A percentile compares a stretch with the other conserved stretches of the same genome.
phyloP scores from a whole-genome alignment of 805 yeast genomes.

The Nakazawaea ishiwadae region DNA sequence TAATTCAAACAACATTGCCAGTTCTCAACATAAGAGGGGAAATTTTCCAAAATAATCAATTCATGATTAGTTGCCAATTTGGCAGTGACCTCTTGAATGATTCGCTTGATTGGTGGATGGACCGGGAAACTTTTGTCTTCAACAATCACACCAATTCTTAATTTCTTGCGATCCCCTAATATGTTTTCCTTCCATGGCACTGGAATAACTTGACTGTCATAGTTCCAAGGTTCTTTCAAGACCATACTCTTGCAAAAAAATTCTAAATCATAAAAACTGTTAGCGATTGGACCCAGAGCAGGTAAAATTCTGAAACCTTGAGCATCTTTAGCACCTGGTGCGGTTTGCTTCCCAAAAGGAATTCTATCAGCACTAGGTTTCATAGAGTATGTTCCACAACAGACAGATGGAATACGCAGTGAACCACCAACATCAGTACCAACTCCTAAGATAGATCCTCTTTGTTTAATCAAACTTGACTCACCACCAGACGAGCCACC shows the following conservation, averaged over 20 bases:
- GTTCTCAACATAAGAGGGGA: slow-evolving; percentile 4
- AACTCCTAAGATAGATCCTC: slow-evolving; percentile 31
- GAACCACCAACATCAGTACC: slow-evolving; percentile 57
- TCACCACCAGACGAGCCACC: slow-evolving; percentile 57
- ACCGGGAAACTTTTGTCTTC: slow-evolving; percentile 52
- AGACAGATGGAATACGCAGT: slow-evolving; percentile 57
- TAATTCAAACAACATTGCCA: slow-evolving; percentile 3
- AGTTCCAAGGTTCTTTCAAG: slow-evolving; percentile 19
- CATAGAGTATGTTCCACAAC: slow-evolving; percentile 49
- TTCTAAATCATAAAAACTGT: slow-evolving; percentile 42
- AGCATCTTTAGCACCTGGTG: slow-evolving; percentile 19
- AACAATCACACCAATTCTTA: slow-evolving; percentile 47
- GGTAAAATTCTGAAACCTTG: slow-evolving; percentile 15
- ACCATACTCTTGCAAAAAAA: slow-evolving; percentile 35
- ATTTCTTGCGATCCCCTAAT: slow-evolving; percentile 22
- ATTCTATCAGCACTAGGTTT: slow-evolving; percentile 39
- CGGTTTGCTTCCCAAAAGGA: slow-evolving; percentile 28
- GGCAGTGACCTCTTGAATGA: slow-evolving; percentile 26
- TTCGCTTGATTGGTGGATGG: slow-evolving; percentile 50
- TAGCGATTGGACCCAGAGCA: slow-evolving; percentile 48
- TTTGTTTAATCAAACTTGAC: slow-evolving; percentile 35
- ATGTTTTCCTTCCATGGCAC: slow-evolving; percentile 37
- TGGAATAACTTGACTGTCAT: slow-evolving; percentile 25
- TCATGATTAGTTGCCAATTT: slow-evolving; percentile 39
- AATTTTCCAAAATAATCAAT: slow-evolving; percentile 27